Evolutionary conservation across 306 rosid species (phyloP).

Genomic region (Sicyos edulis): DNA sequence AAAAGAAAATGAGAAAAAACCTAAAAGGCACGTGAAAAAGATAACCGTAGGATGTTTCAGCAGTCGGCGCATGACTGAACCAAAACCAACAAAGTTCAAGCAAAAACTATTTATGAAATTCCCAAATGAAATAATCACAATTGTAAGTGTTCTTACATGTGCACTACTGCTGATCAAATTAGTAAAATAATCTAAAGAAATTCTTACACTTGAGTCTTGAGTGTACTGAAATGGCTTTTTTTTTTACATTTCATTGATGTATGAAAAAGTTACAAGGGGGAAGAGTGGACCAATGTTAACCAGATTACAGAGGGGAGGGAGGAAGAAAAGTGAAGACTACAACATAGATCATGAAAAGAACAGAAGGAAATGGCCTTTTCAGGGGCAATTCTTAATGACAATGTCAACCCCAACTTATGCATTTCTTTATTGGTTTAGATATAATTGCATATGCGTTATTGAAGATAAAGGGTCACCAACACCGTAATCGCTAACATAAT

Average conservation of each 20-base stretch:
- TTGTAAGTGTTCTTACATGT: not conserved
- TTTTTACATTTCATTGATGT: too few species aligned
- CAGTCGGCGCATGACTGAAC: not conserved
- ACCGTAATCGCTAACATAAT: not conserved
- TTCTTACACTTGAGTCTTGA: not conserved
- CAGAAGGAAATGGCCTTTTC: too few species aligned
- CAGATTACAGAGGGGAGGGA: too few species aligned
- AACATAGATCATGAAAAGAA: too few species aligned
- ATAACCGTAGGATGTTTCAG: not conserved
- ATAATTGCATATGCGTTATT: not conserved
- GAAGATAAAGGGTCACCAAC: slow-evolving; percentile 6
- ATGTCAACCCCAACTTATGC: not conserved
- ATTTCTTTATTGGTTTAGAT: not conserved
- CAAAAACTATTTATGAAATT: not conserved
- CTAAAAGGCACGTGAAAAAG: not conserved
- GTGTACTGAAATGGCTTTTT: not conserved
- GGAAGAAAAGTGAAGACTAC: too few species aligned
- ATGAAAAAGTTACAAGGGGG: too few species aligned
- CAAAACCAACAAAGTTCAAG: not conserved
- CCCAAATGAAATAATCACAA: not conserved
- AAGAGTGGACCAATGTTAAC: too few species aligned
- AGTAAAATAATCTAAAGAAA: not conserved
- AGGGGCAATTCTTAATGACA: not conserved
- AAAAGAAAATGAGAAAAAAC: not conserved
- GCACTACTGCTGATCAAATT: not conserved